Conservation (phyloP, 2,329 filamentous ascomycete genomes). For the Chrysoporthe deuterocubensis region DNA sequence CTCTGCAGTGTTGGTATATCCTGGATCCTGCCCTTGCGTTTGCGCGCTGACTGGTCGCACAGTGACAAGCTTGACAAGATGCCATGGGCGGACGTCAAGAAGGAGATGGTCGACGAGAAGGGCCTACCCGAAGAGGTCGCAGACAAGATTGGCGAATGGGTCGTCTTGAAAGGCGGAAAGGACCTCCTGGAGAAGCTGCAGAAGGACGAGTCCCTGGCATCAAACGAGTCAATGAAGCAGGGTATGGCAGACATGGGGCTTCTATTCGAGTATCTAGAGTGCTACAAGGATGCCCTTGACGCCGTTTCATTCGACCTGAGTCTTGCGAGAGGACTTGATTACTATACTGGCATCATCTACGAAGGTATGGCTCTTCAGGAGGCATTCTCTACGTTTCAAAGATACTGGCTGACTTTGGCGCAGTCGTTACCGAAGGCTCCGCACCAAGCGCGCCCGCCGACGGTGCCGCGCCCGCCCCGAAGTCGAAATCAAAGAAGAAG, state of each 20-base stretch:
- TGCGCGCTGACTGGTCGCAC: neutral
- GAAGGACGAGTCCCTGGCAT: slow-evolving; percentile 67
- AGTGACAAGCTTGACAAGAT: slow-evolving; percentile 90
- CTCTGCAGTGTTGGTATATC: slow-evolving; percentile 67
- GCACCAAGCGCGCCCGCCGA: slow-evolving; percentile 43
- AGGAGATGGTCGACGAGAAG: slow-evolving; percentile 94
- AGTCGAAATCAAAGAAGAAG: slow-evolving; percentile 53
- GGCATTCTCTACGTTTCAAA: neutral
- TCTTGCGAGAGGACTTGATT: slow-evolving; percentile 83
- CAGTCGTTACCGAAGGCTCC: slow-evolving; percentile 31
- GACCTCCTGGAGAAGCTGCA: slow-evolving; percentile 75
- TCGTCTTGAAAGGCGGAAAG: slow-evolving; percentile 68
- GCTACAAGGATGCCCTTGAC: slow-evolving; percentile 68
- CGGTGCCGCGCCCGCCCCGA: slow-evolving; percentile 37
- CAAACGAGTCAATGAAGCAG: slow-evolving; percentile 75
- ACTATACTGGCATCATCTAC: slow-evolving; percentile 64
- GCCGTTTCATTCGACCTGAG: slow-evolving; percentile 88
- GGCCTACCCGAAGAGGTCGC: slow-evolving; percentile 76
- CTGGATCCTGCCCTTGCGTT: neutral
- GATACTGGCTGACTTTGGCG: neutral
- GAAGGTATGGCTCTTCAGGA: slow-evolving; percentile 30
- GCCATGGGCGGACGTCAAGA: slow-evolving; percentile 86
- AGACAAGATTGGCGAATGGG: slow-evolving; percentile 85
- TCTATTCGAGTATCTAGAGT: slow-evolving; percentile 81
- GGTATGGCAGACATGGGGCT: slow-evolving; percentile 81